Conservation (phyloP, 2,329 filamentous ascomycete genomes). For the Aspergillus floridensis region DNA sequence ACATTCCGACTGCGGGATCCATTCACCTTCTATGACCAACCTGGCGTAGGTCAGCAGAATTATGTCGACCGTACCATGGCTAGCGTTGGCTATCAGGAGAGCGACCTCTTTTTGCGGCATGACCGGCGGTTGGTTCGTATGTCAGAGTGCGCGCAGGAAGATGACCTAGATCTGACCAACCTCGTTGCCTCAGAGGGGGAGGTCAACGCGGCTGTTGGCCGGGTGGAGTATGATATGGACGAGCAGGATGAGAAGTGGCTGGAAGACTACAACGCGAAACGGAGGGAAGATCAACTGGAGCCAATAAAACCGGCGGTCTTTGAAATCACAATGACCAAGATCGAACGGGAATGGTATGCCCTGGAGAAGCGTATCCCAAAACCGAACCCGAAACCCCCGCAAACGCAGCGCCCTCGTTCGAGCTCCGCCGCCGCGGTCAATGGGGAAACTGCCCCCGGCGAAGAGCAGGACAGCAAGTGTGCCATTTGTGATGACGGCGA, state of each 20-base stretch:
- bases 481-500: slow-evolving; percentile 99
- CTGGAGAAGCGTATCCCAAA: slow-evolving; percentile 96
- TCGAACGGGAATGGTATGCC: slow-evolving; percentile 97
- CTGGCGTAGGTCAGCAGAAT: slow-evolving; percentile 77
- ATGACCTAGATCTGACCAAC: slow-evolving; percentile 59
- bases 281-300: slow-evolving; percentile 71
- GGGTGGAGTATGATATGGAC: slow-evolving; percentile 99
- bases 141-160: slow-evolving; percentile 60
- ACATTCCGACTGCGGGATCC: slow-evolving; percentile 48
- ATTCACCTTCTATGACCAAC: slow-evolving; percentile 64
- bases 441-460: slow-evolving; percentile 78
- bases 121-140: slow-evolving; percentile 67
- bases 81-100: slow-evolving; percentile 93
- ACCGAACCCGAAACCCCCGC: slow-evolving; percentile 90
- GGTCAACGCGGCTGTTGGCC: slow-evolving; percentile 60
- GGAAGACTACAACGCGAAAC: slow-evolving; percentile 73
- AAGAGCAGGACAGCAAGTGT: slow-evolving; percentile 96
- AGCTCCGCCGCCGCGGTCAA: slow-evolving; percentile 95
- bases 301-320: slow-evolving; percentile 90
- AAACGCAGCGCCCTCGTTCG: slow-evolving; percentile 87
- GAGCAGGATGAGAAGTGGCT: slow-evolving; percentile 98
- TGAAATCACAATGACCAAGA: slow-evolving; percentile 97
- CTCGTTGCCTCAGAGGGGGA: slow-evolving; percentile 61
- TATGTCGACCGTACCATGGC: slow-evolving; percentile 97
- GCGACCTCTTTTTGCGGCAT: slow-evolving; percentile 78